phyloP scores from a whole-genome alignment of 106 monocot species.

The Xerophyta viscosa region DNA sequence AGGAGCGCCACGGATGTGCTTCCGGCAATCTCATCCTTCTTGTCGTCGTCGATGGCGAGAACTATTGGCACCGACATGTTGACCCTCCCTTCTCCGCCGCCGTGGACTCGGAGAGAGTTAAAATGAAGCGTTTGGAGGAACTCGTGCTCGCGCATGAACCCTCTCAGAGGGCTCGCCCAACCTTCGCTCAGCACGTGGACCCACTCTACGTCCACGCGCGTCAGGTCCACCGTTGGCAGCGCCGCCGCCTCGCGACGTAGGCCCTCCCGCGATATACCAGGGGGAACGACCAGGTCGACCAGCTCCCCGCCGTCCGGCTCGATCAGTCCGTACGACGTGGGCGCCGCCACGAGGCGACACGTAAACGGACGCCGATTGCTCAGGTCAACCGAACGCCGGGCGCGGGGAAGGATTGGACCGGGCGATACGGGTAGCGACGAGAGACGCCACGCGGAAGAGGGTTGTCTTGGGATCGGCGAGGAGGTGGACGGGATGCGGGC shows the following conservation, averaged over 20 bases:
- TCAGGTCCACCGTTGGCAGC: slow-evolving; percentile 38
- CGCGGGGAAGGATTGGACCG: not conserved
- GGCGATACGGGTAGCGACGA: not conserved
- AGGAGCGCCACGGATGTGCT: slow-evolving; percentile 40
- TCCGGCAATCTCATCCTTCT: slow-evolving; percentile 59
- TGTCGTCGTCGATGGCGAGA: slow-evolving; percentile 69
- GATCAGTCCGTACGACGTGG: slow-evolving; percentile 39
- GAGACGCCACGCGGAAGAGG: slow-evolving; percentile 1
- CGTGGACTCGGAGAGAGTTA: slow-evolving; percentile 61
- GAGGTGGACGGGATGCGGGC: not conserved
- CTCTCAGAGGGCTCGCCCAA: slow-evolving; percentile 94
- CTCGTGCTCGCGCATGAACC: slow-evolving; percentile 96
- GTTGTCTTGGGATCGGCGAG: not conserved
- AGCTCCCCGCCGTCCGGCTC: slow-evolving; percentile 89
- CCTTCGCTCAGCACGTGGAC: slow-evolving; percentile 96
- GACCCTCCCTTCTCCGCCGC: slow-evolving; percentile 56
- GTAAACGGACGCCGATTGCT: not conserved
- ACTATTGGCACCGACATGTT: slow-evolving; percentile 99
- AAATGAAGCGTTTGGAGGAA: slow-evolving; percentile 99
- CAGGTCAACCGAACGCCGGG: slow-evolving; percentile 3
- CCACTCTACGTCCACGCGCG: slow-evolving; percentile 74
- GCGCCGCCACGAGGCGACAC: not conserved
- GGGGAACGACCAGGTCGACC: slow-evolving; percentile 58
- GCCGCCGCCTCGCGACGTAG: slow-evolving; percentile 39
- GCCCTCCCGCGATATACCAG: slow-evolving; percentile 31